These are phyloP conservation scores for Brassica nigra DNA, from an alignment of 345 rosid species.

Conservation along the genomic window DNA sequence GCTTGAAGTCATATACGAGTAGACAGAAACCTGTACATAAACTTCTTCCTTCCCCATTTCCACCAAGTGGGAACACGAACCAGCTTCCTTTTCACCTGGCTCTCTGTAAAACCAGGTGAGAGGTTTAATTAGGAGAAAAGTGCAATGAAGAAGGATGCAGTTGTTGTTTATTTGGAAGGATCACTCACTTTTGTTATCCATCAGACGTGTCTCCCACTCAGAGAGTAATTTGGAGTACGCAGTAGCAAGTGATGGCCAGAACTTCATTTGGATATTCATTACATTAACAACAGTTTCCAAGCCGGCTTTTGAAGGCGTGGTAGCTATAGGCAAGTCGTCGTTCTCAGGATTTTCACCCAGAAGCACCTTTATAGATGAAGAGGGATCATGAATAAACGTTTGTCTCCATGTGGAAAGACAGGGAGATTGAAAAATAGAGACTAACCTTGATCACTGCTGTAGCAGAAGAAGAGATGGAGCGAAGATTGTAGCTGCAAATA, in stretches of 20 bases:
- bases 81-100: constrained; percentile 53
- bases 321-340: constrained; percentile 40
- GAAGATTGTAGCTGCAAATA: constrained; percentile 85
- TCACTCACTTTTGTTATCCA: constrained; percentile 61
- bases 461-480: constrained; percentile 95
- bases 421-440: constrained; percentile 14
- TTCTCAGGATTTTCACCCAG: constrained; percentile 63
- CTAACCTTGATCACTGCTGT: constrained; percentile 88
- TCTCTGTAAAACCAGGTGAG: constrained; percentile 47
- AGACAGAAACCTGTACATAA: constrained; percentile 54
- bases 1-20: constrained; percentile 47
- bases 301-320: constrained; percentile 68
- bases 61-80: constrained; percentile 60
- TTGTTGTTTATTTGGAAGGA: background rate
- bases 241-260: constrained; percentile 66
- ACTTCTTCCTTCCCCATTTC: constrained; percentile 76
- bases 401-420: background rate
- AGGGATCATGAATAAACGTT: background rate
- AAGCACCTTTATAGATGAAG: constrained; percentile 55
- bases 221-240: constrained; percentile 54
- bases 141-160: background rate
- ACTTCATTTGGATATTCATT: constrained; percentile 71
- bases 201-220: constrained; percentile 48
- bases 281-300: constrained; percentile 76
- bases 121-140: background rate